Conservation (phyloP, 768 basidiomycete genomes). For the Gelatoporia subvermispora region DNA sequence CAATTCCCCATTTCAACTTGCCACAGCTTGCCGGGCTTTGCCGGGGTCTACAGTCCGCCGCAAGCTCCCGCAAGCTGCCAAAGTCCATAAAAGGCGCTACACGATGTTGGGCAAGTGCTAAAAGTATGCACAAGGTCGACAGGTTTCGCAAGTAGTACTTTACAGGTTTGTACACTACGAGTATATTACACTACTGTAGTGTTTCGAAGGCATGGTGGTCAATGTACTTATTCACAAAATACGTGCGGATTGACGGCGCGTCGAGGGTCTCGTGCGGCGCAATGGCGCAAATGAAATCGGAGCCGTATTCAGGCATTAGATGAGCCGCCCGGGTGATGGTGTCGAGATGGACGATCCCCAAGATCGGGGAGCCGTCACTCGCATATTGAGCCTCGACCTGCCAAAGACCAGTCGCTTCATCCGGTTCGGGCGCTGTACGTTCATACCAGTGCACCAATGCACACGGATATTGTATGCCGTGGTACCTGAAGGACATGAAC, state of each 20-base stretch:
- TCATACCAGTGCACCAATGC: neutral
- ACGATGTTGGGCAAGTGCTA: too few species aligned
- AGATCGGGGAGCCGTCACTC: neutral
- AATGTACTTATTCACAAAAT: neutral
- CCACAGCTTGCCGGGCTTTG: too few species aligned
- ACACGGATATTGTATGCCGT: neutral
- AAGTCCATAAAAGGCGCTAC: too few species aligned
- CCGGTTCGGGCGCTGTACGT: neutral
- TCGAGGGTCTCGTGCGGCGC: neutral
- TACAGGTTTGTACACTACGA: too few species aligned
- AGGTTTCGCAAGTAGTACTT: too few species aligned
- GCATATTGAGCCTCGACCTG: neutral
- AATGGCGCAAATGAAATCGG: neutral
- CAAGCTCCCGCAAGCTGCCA: too few species aligned
- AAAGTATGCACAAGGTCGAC: too few species aligned
- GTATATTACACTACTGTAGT: neutral
- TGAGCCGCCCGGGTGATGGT: neutral
- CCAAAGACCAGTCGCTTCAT: neutral
- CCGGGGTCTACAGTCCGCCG: too few species aligned
- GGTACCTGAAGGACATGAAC: constrained; percentile 24
- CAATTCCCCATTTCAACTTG: too few species aligned
- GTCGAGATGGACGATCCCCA: neutral
- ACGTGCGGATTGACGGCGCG: neutral
- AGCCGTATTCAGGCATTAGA: neutral
- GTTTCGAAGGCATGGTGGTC: neutral